phyloP scores from a whole-genome alignment of 768 basidiomycete species.

The Mycena polygramma region DNA sequence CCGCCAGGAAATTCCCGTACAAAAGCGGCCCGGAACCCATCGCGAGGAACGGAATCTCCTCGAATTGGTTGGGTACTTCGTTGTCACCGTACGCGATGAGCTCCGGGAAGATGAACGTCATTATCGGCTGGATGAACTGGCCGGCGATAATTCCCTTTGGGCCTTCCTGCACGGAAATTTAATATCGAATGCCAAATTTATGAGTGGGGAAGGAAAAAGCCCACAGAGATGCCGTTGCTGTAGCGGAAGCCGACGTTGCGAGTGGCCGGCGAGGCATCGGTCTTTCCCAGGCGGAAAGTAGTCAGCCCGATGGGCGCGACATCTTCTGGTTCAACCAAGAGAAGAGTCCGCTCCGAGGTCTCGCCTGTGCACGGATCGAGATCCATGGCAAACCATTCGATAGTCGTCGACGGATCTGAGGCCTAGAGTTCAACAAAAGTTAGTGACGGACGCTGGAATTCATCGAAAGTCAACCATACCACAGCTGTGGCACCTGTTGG shows the following conservation, averaged over 20 bases:
- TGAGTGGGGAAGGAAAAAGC: neutral
- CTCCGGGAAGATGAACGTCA: conserved; percentile 36
- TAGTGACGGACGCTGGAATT: neutral
- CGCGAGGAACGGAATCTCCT: conserved; percentile 32
- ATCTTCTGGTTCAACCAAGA: conserved; percentile 3
- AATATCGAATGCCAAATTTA: too few relatives aligned
- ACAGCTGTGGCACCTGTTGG: neutral
- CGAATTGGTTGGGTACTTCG: conserved; percentile 30
- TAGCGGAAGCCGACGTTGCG: conserved; percentile 36
- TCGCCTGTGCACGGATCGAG: conserved; percentile 40
- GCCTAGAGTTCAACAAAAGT: neutral
- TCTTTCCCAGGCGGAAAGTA: conserved; percentile 25
- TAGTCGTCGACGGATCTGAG: conserved; percentile 13
- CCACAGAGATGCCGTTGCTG: neutral
- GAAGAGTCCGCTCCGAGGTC: conserved; percentile 28
- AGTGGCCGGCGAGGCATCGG: conserved; percentile 31
- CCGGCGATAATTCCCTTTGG: conserved; percentile 33
- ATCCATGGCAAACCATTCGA: conserved; percentile 39
- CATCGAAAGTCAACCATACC: neutral
- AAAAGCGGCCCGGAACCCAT: conserved; percentile 37
- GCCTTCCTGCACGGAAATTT: neutral
- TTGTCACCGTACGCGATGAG: conserved; percentile 26
- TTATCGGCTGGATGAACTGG: conserved; percentile 34
- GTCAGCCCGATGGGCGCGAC: neutral
- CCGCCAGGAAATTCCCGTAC: conserved; percentile 34